Base-by-base conservation (phyloP, 148 eudicot species). In the Gaultheria prostrata region DNA sequence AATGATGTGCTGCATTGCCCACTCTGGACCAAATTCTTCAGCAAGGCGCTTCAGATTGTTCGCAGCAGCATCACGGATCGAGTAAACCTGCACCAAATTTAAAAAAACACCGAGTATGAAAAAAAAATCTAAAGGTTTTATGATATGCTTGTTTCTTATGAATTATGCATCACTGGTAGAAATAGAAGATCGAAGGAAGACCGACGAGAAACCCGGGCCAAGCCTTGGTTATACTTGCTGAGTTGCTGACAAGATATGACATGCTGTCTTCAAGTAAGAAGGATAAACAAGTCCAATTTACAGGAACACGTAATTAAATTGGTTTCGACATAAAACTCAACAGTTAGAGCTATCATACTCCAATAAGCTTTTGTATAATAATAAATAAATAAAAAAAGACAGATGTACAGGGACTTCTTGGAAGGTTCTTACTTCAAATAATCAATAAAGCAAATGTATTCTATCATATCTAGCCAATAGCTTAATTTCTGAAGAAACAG, bases 1-100 rank as follows among this genome's bases (percentile, higher is more conserved):
- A 87, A 97, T 86, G 65, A 97, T 97, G 86, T 97, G 99, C 92
- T 97, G 96, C 98, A 95, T 93, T 86, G 99, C 99, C 99, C 99
- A 97, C 76, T 94, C 98, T 83, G 99, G 98, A 80, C 99, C 98
- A 89, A 97, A 97, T 91, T 97, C 99, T 88, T 97, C 99, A 4
- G 99, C 99, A 78, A 97, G 98, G 75, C 99, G 99, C 85, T 97
- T 97, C 82, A 97, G 85, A 76, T 97, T 97, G 88, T 91, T 95
- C 76, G 99, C 98, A 85, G 99, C 99, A 82, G 99, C 99, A 85
- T 97, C 99, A 77, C 99, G 94, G 82, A 97, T 97, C 3, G 99
- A 93, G 87, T 91, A 93, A 75, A 97, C 99, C 99, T 97, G 84
- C 88, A 92, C 54, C 54, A 80, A 56, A 74, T 28, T 63, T 32